Conservation (phyloP, 1,284 basidiomycete species). For the Puccinia coronata region DNA sequence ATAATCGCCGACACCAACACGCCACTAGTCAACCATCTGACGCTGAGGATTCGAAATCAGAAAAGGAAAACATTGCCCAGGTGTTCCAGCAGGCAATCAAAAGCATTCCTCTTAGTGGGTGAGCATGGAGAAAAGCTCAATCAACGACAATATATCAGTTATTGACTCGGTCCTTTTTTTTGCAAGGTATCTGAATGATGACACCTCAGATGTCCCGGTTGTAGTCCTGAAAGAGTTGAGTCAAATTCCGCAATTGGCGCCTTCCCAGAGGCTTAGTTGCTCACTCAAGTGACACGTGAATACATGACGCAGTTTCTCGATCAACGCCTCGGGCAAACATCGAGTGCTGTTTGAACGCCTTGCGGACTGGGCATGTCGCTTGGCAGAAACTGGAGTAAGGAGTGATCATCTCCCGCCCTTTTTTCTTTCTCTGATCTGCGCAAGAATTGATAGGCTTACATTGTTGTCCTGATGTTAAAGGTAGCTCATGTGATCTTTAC, state of each 20-base stretch:
- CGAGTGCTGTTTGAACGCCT: conserved; percentile 76
- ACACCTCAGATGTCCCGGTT: conserved; percentile 72
- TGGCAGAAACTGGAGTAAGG: conserved; percentile 74
- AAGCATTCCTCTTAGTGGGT: background rate
- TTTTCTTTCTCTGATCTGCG: too few species aligned
- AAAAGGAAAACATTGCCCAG: background rate
- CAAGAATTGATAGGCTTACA: background rate
- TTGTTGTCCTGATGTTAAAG: conserved; percentile 58
- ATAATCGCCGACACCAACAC: background rate
- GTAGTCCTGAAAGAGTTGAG: conserved; percentile 62
- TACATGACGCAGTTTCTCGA: conserved; percentile 62
- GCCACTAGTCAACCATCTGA: background rate
- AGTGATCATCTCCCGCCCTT: conserved; percentile 41
- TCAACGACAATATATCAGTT: too few species aligned
- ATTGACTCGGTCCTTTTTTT: too few species aligned
- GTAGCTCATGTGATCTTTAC: conserved; percentile 89
- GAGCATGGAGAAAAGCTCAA: background rate
- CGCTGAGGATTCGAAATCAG: background rate
- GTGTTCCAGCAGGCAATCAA: background rate
- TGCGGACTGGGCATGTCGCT: conserved; percentile 78
- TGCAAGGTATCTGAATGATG: conserved; percentile 56
- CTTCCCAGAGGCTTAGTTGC: background rate
- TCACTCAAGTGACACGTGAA: conserved; percentile 62
- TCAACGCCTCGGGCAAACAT: conserved; percentile 67
- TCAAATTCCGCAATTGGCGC: too few species aligned